Base-by-base conservation (phyloP, 495 filamentous ascomycete genomes). In the Coniosporium apollinis region DNA sequence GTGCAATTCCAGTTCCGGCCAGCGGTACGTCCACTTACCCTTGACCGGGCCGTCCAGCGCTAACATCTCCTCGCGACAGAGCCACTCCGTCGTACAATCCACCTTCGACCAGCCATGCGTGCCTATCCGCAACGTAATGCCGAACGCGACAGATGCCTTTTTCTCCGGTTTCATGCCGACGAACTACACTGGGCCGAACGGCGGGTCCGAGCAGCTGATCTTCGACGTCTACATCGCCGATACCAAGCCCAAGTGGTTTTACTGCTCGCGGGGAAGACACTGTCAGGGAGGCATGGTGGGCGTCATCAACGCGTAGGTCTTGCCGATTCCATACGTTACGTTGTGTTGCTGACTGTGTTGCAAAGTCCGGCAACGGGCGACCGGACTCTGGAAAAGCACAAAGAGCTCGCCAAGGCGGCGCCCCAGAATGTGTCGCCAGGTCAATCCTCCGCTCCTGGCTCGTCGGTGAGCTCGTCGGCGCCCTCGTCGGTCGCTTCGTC, bases 221-320 rank as follows among this genome's bases (percentile, higher is more conserved):
- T 68, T 65, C 38, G 58, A 55, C 20, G 48, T 69, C 21, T 56
- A 38, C 3, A 46, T 74, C 22, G 47, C 48, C 13, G 60, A 70
- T 35, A 51, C 47, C 11, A 59, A 60, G 29, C 70, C 71, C 0
- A 53, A 66, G 30, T 74, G 69, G 69, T 70, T 69, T 47, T 74
- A 72, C 58, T 73, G 69, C 42, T 61, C 58, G 8, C 68, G 72
- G 40, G 55, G 37, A 0, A 48, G 46, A 19, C 66, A 71, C 42
- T 70, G 67, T 28, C 51, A 61, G 34, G 38, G 40, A 15, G 67
- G 66, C 8, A 68, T 69, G 59, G 58, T 64, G n/a, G 60, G 61
- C 36, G 55, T 58, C 11, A 58, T 69, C 16, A 71, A 69, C 42
- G 43, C 58, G 46, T 51, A 44, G 34, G 49, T 35, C 30, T n/a